phyloP scores from a whole-genome alignment of 495 filamentous ascomycete genomes.

The Hypomontagnella monticulosa region DNA sequence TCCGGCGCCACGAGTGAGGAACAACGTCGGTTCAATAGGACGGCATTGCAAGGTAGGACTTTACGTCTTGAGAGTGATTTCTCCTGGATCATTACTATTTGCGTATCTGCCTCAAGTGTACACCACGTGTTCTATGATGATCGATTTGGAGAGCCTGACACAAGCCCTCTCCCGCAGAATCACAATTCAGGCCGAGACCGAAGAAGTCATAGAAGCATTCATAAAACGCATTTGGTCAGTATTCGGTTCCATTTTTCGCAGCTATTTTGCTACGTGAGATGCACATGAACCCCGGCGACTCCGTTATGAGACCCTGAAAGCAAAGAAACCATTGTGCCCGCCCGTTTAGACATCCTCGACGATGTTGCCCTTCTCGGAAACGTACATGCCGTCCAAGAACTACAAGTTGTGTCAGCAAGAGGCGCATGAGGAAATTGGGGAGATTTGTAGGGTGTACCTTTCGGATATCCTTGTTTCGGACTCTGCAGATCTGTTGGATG shows the following conservation, averaged over 20 bases:
- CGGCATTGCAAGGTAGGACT: too few relatives aligned
- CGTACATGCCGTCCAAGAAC: conserved; percentile 99
- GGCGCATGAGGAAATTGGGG: background rate
- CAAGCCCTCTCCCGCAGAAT: background rate
- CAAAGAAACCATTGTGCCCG: conserved; percentile 49
- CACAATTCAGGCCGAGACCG: background rate
- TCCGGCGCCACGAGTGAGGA: too few relatives aligned
- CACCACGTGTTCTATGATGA: too few relatives aligned
- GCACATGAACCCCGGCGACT: conserved; percentile 66
- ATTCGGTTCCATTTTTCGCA: conserved; percentile 58
- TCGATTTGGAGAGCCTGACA: background rate
- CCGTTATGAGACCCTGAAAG: conserved; percentile 54
- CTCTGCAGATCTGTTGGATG: conserved; percentile 99
- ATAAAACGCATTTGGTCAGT: conserved; percentile 41
- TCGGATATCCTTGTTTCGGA: conserved; percentile 99
- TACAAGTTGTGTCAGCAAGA: conserved; percentile 56
- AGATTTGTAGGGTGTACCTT: conserved; percentile 69
- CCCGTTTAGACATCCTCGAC: conserved; percentile 66
- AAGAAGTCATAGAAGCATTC: conserved; percentile 8
- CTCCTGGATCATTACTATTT: too few relatives aligned
- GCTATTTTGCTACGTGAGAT: conserved; percentile 65
- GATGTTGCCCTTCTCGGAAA: conserved; percentile 96
- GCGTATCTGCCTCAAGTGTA: too few relatives aligned
- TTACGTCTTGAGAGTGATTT: too few relatives aligned
- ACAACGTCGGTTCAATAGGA: too few relatives aligned